These are phyloP conservation scores for Coemansia sp. DNA, from an alignment of 192 early-diverging fungal genomes.

Conservation along the genomic window DNA sequence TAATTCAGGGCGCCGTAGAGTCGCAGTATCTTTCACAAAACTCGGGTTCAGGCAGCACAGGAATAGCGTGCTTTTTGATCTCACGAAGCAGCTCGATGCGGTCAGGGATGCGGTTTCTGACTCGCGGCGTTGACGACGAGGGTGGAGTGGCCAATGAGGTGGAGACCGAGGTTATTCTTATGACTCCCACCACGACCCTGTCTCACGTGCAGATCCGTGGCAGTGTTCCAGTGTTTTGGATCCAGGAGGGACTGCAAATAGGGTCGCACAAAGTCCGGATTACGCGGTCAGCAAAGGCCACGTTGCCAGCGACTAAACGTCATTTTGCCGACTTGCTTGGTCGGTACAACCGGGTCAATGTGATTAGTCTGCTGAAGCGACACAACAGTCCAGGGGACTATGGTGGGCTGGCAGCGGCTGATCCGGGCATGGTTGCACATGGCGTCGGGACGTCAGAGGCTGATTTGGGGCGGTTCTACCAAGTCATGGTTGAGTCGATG, in stretches of 20 bases:
- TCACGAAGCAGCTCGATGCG: slow-evolving; percentile 53
- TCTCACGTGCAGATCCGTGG: slow-evolving; percentile 86
- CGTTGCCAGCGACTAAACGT: slow-evolving; percentile 75
- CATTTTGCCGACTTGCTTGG: slow-evolving; percentile 73
- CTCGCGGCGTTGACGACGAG: slow-evolving; percentile 94
- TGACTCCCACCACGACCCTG: slow-evolving; percentile 58
- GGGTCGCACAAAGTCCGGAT: slow-evolving; percentile 83
- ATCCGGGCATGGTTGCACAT: slow-evolving; percentile 13
- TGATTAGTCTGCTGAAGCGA: slow-evolving; percentile 75
- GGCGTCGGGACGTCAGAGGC: slow-evolving; percentile 57
- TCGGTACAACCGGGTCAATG: slow-evolving; percentile 73
- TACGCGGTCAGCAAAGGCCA: slow-evolving; percentile 76
- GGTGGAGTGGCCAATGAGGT: slow-evolving; percentile 99
- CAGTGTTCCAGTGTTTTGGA: slow-evolving; percentile 95
- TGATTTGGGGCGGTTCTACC: slow-evolving; percentile 69
- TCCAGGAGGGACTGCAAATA: slow-evolving; percentile 85
- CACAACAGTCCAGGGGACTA: slow-evolving; percentile 47
- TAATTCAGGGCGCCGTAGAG: slow-evolving; percentile 50
- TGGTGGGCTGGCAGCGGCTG: slow-evolving; percentile 14
- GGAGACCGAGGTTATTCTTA: slow-evolving; percentile 87
- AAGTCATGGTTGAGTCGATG: slow-evolving; percentile 54
- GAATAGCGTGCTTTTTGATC: slow-evolving; percentile 35
- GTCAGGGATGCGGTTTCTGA: slow-evolving; percentile 89
- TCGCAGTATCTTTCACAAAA: slow-evolving; percentile 18
- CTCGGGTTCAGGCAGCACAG: not conserved